Conservation (phyloP, 768 basidiomycete species). For the Hypholoma sublateritium region DNA sequence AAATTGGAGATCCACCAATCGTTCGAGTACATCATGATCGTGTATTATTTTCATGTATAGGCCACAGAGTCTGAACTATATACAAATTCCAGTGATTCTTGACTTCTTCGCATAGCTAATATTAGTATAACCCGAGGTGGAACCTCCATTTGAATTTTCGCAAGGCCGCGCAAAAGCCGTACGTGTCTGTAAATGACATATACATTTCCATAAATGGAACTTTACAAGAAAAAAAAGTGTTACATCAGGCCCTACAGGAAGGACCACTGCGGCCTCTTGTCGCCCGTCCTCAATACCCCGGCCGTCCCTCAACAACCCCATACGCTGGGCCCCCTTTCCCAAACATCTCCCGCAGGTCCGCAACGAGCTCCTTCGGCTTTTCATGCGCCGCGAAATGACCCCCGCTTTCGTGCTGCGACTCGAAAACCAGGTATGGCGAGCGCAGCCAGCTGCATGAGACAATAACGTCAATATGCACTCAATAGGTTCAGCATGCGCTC, state of each 20-base stretch:
- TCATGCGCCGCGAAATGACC: constrained; percentile 62
- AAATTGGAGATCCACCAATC: too few species aligned
- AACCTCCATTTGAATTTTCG: too few species aligned
- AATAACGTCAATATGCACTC: not conserved
- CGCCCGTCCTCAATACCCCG: constrained; percentile 31
- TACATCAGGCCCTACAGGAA: not conserved
- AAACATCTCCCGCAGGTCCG: constrained; percentile 56
- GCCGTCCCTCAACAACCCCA: constrained; percentile 40
- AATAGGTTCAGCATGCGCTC: not conserved
- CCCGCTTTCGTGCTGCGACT: constrained; percentile 44
- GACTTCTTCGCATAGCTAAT: too few species aligned
- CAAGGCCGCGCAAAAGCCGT: too few species aligned
- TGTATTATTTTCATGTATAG: too few species aligned
- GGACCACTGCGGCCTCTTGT: not conserved
- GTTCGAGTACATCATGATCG: too few species aligned
- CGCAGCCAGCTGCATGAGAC: not conserved
- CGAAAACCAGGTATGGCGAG: constrained; percentile 8
- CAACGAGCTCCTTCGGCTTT: constrained; percentile 43
- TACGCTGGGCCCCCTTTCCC: constrained; percentile 47
- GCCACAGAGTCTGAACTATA: too few species aligned
- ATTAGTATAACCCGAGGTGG: too few species aligned
- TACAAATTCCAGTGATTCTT: too few species aligned
- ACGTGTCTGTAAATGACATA: too few species aligned
- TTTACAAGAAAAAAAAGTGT: not conserved
- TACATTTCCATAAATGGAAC: too few species aligned